These are phyloP conservation scores for Carex kokanica DNA, from an alignment of 176 grass and related monocot genomes.

Conservation along the genomic window DNA sequence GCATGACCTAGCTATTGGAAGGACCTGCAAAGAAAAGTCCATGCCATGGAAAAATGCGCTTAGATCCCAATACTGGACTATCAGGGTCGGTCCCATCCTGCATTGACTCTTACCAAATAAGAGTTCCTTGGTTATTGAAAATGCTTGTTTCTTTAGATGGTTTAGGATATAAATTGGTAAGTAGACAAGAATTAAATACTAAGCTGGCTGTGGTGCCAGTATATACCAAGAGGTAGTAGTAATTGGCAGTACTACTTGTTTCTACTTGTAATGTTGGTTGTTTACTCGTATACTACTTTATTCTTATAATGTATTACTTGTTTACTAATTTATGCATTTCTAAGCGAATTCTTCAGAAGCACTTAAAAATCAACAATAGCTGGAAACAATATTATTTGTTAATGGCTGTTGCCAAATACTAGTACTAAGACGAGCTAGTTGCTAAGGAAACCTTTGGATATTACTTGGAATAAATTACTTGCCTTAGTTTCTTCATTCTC, in stretches of 20 bases:
- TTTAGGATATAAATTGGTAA: background rate
- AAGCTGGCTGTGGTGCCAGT: background rate
- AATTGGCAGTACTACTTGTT: background rate
- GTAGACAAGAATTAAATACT: background rate
- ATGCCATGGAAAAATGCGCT: background rate
- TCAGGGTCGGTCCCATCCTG: constrained; percentile 24
- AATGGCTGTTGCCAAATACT: background rate
- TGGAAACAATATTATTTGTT: background rate
- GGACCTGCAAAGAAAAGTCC: constrained; percentile 53
- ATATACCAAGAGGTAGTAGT: background rate
- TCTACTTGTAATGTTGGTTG: background rate
- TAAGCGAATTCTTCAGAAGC: background rate
- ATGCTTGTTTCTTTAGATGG: background rate
- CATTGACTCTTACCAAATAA: background rate
- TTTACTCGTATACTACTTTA: background rate
- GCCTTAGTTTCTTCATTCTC: constrained; percentile 76
- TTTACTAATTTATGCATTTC: background rate
- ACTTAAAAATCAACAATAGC: background rate
- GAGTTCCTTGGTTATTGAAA: constrained; percentile 5
- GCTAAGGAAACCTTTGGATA: background rate
- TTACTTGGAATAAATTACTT: constrained; percentile 19
- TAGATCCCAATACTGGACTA: background rate
- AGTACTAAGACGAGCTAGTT: background rate
- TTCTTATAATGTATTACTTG: background rate
- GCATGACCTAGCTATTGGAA: constrained; percentile 63